Evolutionary conservation across 805 yeast genomes (phyloP), one percentile per base, ranked within the genome.

Genomic region (Yarrowia divulgata): DNA sequence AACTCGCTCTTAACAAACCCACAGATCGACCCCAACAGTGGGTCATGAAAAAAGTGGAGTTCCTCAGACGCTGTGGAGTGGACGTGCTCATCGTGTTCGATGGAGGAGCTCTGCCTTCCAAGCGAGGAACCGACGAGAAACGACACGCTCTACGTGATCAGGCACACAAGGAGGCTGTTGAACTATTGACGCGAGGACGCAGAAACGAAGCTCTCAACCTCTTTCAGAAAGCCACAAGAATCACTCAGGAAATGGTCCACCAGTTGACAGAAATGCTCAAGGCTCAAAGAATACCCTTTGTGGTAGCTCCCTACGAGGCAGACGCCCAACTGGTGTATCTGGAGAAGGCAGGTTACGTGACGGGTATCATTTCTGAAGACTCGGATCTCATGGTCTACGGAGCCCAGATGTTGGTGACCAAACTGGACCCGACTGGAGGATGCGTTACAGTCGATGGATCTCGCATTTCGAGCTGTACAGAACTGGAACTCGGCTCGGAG

Each of bases 261-360:
- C 84, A 91, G 13, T 82, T 94, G 13, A 92, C 93, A 75, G 90
- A 88, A 49, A 89, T 85, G 74, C 82, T 96, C 71, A 87, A 87
- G 72, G 72, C 77, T 14, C 81, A 84, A 57, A 78, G 79, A 0
- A 86, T 95, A 62, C 84, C 83, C 70, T 94, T 85, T 74, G 85
- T 95, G 8, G 99, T 95, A 9, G 98, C 99, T 0, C 99, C 99
- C 0, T 95, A 92, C 76, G 99, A 95, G 79, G 99, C 99, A 0
- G 99, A 95, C 77, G 90, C 99, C 0, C 99, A 95, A 77, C 86
- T 95, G 90, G 98, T 93, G 10, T 92, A 88, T 74, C 82, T 95
- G 52, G 98, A 94, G 76, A 85, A 86, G 70, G 72, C 79, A 0
- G 94, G 94, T 0, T 67, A 87, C 0, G 94, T 92, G 7, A 89